Conservation (phyloP, 2,329 filamentous ascomycete genomes). For the Colletotrichum nymphaeae region DNA sequence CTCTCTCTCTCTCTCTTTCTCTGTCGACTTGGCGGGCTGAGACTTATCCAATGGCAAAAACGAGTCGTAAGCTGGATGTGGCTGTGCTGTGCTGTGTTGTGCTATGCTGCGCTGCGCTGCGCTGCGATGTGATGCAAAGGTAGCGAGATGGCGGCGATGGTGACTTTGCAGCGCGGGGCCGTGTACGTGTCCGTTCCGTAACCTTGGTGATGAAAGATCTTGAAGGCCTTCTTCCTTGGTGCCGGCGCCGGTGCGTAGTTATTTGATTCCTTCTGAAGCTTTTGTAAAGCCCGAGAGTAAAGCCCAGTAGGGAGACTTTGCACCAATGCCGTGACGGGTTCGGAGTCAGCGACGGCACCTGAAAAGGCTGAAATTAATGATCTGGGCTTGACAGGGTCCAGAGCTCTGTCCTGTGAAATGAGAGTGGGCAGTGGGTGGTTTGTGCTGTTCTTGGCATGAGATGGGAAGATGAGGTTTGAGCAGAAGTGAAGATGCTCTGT, state of each 20-base stretch:
- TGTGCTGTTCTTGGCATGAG: slow-evolving; percentile 11
- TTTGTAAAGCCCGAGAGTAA: background rate
- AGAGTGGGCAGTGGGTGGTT: slow-evolving; percentile 11
- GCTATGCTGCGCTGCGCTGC: slow-evolving; percentile 13
- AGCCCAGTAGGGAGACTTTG: background rate
- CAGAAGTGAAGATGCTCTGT: background rate
- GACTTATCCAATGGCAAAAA: slow-evolving; percentile 28
- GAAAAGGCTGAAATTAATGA: background rate
- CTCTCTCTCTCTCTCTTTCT: too few relatives aligned
- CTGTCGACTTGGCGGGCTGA: background rate
- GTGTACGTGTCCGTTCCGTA: background rate
- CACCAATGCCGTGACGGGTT: background rate
- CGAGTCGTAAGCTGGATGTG: slow-evolving; percentile 32
- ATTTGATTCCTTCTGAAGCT: background rate
- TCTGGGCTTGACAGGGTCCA: background rate
- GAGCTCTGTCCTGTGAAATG: slow-evolving; percentile 1
- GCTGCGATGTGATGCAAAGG: background rate
- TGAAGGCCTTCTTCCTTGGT: background rate
- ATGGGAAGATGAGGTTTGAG: background rate
- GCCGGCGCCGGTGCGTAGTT: background rate
- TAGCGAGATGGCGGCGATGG: background rate
- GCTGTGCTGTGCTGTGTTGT: slow-evolving; percentile 22
- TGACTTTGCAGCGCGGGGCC: background rate
- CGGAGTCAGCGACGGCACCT: slow-evolving; percentile 17
- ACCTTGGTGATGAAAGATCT: background rate